phyloP scores from a whole-genome alignment of 2,329 filamentous ascomycete species.

The Monilinia fructigena region DNA sequence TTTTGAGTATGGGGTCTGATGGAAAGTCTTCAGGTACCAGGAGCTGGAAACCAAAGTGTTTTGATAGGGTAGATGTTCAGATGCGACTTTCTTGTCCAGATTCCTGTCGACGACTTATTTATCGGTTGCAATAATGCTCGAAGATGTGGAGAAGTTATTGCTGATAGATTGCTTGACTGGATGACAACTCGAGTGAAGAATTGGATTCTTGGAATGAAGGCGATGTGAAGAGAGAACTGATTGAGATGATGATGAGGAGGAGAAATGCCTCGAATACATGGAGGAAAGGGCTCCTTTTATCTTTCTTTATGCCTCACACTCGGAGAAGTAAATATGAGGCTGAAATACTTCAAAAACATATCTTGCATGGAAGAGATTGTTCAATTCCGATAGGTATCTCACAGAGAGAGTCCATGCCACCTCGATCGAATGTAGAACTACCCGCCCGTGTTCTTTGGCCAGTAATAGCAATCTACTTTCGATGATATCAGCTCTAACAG shows the following conservation, averaged over 20 bases:
- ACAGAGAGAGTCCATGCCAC: constrained; percentile 9
- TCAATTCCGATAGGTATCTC: constrained; percentile 20
- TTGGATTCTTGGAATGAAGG: neutral
- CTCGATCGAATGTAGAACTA: constrained; percentile 8
- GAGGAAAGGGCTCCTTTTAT: constrained; percentile 21
- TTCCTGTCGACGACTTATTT: neutral
- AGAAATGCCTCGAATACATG: constrained; percentile 14
- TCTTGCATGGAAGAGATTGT: constrained; percentile 6
- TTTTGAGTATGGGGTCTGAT: neutral
- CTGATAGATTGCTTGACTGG: neutral
- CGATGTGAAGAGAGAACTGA: constrained; percentile 10
- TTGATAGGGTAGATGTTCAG: neutral
- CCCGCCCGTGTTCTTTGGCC: constrained; percentile 17
- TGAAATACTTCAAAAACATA: constrained; percentile 15
- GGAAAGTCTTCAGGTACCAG: constrained; percentile 1
- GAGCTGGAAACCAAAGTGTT: constrained; percentile 1
- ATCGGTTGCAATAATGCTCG: neutral
- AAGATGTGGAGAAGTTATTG: neutral
- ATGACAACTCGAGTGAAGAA: neutral
- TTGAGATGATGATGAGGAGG: constrained; percentile 14
- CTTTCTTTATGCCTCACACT: constrained; percentile 14
- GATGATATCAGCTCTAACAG: constrained; percentile 22
- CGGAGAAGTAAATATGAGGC: constrained; percentile 21
- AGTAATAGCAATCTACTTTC: constrained; percentile 22
- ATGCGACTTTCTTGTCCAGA: neutral